Conservation (phyloP, 768 basidiomycete species). For the Tricholoma matsutake region DNA sequence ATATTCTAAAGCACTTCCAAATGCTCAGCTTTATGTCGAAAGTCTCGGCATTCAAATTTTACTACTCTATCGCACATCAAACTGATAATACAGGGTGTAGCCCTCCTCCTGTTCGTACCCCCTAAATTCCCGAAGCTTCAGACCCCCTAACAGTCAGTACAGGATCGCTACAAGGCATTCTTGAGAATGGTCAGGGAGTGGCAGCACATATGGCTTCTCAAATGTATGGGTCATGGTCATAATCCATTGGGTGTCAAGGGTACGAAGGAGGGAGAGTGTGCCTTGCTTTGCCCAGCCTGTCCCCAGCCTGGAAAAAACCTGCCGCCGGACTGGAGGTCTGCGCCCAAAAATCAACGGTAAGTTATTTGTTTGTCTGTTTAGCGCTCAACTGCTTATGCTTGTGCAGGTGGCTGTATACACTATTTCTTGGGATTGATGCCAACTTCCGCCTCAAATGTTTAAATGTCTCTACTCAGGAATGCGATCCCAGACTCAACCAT, state of each 20-base stretch:
- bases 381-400: background rate
- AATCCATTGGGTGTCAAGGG: constrained; percentile 11
- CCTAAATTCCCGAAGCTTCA: background rate
- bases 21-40: constrained; percentile 13
- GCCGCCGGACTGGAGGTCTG: constrained; percentile 16
- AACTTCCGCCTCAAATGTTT: constrained; percentile 21
- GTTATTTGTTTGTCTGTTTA: background rate
- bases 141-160: background rate
- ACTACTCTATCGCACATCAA: too few relatives aligned
- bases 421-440: too few relatives aligned
- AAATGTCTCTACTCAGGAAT: constrained; percentile 14
- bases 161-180: constrained; percentile 21
- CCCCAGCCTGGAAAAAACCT: too few relatives aligned
- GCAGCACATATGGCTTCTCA: too few relatives aligned
- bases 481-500: too few relatives aligned
- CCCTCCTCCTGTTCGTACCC: background rate
- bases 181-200: constrained; percentile 17
- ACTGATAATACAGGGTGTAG: constrained; percentile 4
- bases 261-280: constrained; percentile 18
- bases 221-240: constrained; percentile 16
- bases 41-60: constrained; percentile 10
- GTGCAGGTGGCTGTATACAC: too few relatives aligned
- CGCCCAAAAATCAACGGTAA: constrained; percentile 1
- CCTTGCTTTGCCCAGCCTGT: constrained; percentile 26
- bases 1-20: constrained; percentile 5